Percentiles rank a stretch among this genome's conserved stretches.
These are phyloP conservation scores for Ambrosia artemisiifolia DNA, from an alignment of 129 eudicot species.

Conservation along the genomic window DNA sequence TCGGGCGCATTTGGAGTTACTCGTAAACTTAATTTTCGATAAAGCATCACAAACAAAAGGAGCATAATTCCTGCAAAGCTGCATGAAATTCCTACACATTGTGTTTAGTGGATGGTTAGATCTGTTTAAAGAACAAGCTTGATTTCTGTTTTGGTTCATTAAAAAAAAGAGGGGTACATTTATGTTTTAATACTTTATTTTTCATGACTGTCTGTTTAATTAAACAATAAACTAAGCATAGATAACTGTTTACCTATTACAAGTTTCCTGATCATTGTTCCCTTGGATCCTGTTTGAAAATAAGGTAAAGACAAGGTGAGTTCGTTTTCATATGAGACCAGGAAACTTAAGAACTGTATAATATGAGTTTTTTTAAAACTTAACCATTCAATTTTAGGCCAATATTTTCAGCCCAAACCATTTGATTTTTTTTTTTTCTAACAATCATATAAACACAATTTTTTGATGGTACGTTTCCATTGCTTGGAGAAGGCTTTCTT, in stretches of 20 bases:
- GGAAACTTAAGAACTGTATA: neutral
- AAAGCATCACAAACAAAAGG: neutral
- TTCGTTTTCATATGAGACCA: neutral
- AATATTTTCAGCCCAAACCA: neutral
- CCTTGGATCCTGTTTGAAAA: neutral
- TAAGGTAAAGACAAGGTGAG: neutral
- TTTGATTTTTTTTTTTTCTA: neutral
- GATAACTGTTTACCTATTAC: neutral
- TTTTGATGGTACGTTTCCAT: no score
- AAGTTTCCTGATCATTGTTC: constrained; percentile 5
- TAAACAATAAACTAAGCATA: neutral
- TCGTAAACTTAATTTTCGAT: no score
- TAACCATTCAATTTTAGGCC: neutral
- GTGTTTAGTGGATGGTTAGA: neutral
- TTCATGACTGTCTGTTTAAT: neutral
- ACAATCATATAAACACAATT: no score
- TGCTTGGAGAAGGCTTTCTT: no score
- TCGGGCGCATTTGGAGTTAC: neutral
- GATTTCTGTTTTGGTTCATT: neutral
- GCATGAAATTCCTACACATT: constrained; percentile 9
- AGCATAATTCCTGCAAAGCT: constrained; percentile 1
- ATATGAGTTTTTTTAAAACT: neutral
- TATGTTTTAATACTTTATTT: neutral
- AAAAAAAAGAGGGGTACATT: neutral
- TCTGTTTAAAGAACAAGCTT: neutral